phyloP scores from a whole-genome alignment of 1,284 basidiomycete genomes.

The Austropuccinia psidii region DNA sequence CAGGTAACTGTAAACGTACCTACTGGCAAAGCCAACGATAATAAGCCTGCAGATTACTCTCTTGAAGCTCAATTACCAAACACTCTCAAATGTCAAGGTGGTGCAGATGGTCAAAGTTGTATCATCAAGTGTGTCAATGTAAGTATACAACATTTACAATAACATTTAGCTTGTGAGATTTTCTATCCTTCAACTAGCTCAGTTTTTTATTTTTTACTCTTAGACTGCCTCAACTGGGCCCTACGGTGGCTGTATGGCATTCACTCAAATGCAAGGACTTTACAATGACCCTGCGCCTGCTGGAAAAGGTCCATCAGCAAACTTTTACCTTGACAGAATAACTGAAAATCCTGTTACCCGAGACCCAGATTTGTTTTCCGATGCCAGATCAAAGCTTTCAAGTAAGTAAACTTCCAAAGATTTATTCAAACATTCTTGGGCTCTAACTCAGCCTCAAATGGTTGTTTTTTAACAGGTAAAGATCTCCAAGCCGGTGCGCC shows the following conservation, averaged over 20 bases:
- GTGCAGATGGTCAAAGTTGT: conserved; percentile 20
- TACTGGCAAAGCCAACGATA: background rate
- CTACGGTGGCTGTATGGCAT: conserved; percentile 32
- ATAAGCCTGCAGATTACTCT: background rate
- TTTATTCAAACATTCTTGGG: no score
- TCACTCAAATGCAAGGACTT: conserved; percentile 28
- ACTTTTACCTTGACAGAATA: background rate
- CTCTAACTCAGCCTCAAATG: no score
- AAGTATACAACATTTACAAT: background rate
- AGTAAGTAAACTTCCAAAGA: no score
- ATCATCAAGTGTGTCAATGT: conserved; percentile 27
- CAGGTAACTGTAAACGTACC: conserved; percentile 8
- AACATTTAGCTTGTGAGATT: background rate
- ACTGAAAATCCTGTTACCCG: conserved; percentile 28
- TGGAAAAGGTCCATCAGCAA: conserved; percentile 1
- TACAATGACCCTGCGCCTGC: conserved; percentile 26
- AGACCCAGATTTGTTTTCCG: background rate
- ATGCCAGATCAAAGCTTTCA: conserved; percentile 6
- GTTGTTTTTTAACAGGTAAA: no score
- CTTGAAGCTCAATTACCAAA: conserved; percentile 11
- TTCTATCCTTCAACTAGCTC: background rate
- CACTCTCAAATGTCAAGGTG: conserved; percentile 9
- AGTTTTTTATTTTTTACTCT: background rate
- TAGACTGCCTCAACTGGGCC: conserved; percentile 9
- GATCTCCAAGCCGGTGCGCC: no score